Evolutionary conservation across 805 yeast species (phyloP).

Genomic region (Hanseniaspora hatyaiensis): DNA sequence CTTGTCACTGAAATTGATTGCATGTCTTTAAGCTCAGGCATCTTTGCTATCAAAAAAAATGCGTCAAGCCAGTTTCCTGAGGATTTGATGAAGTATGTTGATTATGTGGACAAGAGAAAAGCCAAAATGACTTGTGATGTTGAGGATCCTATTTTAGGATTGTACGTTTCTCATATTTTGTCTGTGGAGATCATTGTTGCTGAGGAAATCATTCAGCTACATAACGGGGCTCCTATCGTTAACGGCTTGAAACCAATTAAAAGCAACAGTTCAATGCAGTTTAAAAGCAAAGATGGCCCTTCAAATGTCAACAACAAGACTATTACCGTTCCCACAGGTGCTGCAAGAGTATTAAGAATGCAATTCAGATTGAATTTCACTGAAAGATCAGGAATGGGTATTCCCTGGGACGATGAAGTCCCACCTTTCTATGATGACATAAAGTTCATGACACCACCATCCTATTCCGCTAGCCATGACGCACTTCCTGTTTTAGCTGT

Average conservation of each 20-base stretch:
- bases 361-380: constrained; percentile 75
- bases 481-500: no score
- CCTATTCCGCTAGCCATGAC: constrained; percentile 36
- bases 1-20: constrained; percentile 60
- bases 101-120: constrained; percentile 20
- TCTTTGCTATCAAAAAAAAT: constrained; percentile 36
- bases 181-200: constrained; percentile 88
- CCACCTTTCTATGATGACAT: constrained; percentile 93
- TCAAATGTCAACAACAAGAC: constrained; percentile 8
- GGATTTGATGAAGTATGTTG: constrained; percentile 25
- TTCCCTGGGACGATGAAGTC: constrained; percentile 97
- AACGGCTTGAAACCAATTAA: background rate
- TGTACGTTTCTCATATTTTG: constrained; percentile 62
- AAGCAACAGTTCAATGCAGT: no score
- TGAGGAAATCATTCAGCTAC: constrained; percentile 57
- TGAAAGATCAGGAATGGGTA: constrained; percentile 89
- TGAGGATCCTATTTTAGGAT: constrained; percentile 68
- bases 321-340: constrained; percentile 81
- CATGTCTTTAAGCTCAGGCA: constrained; percentile 45
- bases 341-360: constrained; percentile 90
- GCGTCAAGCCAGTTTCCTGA: constrained; percentile 29
- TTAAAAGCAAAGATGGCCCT: no score
- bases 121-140: constrained; percentile 63
- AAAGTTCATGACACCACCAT: constrained; percentile 74
- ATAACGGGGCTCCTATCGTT: constrained; percentile 26